phyloP scores from a whole-genome alignment of 176 grass and related monocot species.

The Oryza glumipatula region DNA sequence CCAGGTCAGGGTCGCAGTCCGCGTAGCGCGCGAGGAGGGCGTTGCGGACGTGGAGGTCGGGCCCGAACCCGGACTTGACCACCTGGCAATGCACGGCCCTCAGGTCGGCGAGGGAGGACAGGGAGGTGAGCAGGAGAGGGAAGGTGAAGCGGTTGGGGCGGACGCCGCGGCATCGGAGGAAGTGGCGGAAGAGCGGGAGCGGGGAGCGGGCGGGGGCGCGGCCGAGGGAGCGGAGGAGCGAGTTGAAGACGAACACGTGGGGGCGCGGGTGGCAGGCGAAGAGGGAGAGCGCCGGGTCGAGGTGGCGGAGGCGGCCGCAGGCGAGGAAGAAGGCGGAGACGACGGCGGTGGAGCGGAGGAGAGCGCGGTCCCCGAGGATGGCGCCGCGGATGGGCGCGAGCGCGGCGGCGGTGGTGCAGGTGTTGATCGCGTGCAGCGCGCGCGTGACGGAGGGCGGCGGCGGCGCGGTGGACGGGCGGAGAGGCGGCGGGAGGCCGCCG shows the following conservation, averaged over 20 bases:
- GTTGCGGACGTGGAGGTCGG: conserved; percentile 54
- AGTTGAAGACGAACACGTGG: conserved; percentile 58
- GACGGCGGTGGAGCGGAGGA: conserved; percentile 39
- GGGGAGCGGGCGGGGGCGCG: conserved; percentile 33
- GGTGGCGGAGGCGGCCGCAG: conserved; percentile 56
- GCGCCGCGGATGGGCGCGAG: conserved; percentile 34
- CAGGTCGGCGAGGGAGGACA: conserved; percentile 51
- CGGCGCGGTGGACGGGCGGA: conserved; percentile 39
- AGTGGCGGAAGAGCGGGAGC: conserved; percentile 57
- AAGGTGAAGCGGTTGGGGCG: conserved; percentile 72
- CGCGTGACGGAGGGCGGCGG: background rate
- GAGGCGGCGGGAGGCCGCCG: conserved; percentile 34
- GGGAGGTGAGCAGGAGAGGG: conserved; percentile 56
- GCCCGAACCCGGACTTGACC: conserved; percentile 49
- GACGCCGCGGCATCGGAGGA: conserved; percentile 55
- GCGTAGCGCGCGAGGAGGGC: conserved; percentile 54
- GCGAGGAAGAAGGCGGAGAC: conserved; percentile 62
- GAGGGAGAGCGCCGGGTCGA: conserved; percentile 54
- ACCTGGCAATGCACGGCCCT: conserved; percentile 51
- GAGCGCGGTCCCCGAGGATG: conserved; percentile 41
- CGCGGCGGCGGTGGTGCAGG: conserved; percentile 34
- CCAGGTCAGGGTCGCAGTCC: conserved; percentile 12
- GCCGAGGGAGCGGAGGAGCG: conserved; percentile 56
- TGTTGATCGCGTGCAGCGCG: conserved; percentile 52
- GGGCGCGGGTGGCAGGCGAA: conserved; percentile 54